Conservation (phyloP, 139 green algal species). For the Coelastrella sp. region DNA sequence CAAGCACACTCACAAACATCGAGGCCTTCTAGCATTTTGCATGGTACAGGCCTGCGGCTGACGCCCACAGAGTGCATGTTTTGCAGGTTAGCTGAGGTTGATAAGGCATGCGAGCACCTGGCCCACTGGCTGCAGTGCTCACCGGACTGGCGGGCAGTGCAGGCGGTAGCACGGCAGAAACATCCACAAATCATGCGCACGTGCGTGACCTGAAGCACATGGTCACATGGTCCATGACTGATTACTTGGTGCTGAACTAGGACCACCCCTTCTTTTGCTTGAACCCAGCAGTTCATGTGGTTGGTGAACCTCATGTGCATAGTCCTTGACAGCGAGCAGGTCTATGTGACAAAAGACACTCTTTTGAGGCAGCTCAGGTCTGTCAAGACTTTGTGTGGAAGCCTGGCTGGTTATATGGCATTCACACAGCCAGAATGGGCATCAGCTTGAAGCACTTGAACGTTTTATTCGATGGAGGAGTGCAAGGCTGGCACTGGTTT, state of each 20-base stretch:
- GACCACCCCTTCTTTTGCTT: background rate
- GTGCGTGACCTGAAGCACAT: background rate
- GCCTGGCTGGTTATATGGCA: no score
- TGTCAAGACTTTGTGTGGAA: no score
- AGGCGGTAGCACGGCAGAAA: slow-evolving; percentile 5
- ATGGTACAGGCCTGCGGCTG: background rate
- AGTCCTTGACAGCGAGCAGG: no score
- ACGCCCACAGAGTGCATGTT: background rate
- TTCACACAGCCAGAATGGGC: no score
- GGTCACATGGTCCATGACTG: background rate
- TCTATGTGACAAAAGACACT: no score
- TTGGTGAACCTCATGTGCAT: no score
- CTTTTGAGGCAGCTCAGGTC: no score
- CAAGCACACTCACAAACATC: background rate
- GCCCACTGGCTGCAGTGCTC: background rate
- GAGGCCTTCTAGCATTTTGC: background rate
- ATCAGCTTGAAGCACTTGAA: no score
- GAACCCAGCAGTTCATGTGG: no score
- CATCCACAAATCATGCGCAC: slow-evolving; percentile 9
- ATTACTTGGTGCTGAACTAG: background rate
- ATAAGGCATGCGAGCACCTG: background rate
- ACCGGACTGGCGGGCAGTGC: background rate
- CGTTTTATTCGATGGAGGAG: no score
- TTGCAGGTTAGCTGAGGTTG: slow-evolving; percentile 18
- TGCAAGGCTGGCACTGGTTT: no score